These are phyloP conservation scores for Fusarium zealandicum DNA, from an alignment of 2,329 filamentous ascomycete species.

Conservation along the genomic window DNA sequence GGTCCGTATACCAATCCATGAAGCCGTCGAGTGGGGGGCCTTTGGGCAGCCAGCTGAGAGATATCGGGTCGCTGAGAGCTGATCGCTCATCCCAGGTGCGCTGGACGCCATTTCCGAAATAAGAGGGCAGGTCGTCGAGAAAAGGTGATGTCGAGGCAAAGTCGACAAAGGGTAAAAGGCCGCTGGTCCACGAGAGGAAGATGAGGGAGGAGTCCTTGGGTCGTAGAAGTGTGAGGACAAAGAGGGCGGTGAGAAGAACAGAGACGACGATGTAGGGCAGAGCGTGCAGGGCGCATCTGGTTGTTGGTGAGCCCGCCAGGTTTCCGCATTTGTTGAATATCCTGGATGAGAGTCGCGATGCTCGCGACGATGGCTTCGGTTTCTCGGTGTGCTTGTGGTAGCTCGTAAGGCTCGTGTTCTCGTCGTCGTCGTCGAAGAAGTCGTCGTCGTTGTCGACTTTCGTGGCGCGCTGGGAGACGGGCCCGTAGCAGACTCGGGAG, in stretches of 20 bases:
- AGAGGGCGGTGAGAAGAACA: slow-evolving; percentile 38
- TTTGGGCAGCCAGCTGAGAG: slow-evolving; percentile 38
- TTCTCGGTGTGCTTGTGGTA: slow-evolving; percentile 27
- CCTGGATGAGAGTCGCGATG: not conserved
- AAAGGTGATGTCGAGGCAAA: slow-evolving; percentile 44
- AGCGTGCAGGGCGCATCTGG: slow-evolving; percentile 10
- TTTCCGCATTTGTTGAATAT: not conserved
- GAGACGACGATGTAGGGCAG: slow-evolving; percentile 35
- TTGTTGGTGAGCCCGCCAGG: slow-evolving; percentile 1
- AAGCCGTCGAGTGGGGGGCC: slow-evolving; percentile 32
- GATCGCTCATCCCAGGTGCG: slow-evolving; percentile 40
- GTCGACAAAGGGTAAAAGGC: slow-evolving; percentile 46
- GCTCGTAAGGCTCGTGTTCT: not conserved
- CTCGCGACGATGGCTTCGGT: not conserved
- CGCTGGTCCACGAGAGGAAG: slow-evolving; percentile 48
- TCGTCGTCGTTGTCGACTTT: slow-evolving; percentile 1
- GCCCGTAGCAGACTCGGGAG: slow-evolving; percentile 11
- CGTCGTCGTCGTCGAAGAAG: slow-evolving; percentile 12
- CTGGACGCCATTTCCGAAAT: slow-evolving; percentile 39
- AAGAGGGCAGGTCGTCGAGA: slow-evolving; percentile 37
- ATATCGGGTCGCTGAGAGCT: slow-evolving; percentile 35
- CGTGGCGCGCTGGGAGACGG: slow-evolving; percentile 21
- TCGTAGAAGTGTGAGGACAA: slow-evolving; percentile 37
- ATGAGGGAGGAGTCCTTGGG: slow-evolving; percentile 45
- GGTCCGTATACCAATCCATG: slow-evolving; percentile 37